These are phyloP conservation scores for Davidsoniella australis DNA, from an alignment of 2,329 filamentous ascomycete genomes.

Conservation along the genomic window DNA sequence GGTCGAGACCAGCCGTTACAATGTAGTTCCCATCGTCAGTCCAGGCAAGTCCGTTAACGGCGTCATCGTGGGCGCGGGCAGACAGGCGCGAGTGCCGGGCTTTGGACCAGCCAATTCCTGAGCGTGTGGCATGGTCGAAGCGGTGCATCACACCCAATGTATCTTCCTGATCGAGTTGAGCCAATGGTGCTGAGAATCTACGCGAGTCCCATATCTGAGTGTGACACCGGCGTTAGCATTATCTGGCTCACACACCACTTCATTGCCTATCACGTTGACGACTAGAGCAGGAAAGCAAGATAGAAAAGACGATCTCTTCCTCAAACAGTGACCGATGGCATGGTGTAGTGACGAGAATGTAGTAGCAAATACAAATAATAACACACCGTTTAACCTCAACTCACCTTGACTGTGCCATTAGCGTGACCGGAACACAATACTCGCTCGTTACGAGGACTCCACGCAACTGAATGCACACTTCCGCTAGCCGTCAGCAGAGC, in stretches of 20 bases:
- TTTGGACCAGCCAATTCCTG: slow-evolving; percentile 18
- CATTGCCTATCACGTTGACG: background rate
- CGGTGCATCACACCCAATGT: slow-evolving; percentile 45
- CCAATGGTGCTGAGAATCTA: slow-evolving; percentile 58
- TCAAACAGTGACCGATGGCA: no score
- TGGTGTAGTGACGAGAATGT: background rate
- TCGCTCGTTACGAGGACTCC: slow-evolving; percentile 69
- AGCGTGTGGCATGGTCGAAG: slow-evolving; percentile 20
- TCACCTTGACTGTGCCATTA: slow-evolving; percentile 49
- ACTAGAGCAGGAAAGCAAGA: no score
- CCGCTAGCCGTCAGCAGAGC: slow-evolving; percentile 52
- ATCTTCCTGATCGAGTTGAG: slow-evolving; percentile 70
- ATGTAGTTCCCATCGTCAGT: slow-evolving; percentile 62
- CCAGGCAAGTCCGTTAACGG: slow-evolving; percentile 76
- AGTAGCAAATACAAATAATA: background rate
- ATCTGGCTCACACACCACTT: no score
- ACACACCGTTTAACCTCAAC: background rate
- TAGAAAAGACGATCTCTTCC: no score
- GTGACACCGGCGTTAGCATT: no score
- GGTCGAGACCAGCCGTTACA: slow-evolving; percentile 67
- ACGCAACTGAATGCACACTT: slow-evolving; percentile 51
- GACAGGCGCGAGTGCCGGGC: slow-evolving; percentile 28
- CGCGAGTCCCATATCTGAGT: slow-evolving; percentile 74
- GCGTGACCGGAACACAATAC: slow-evolving; percentile 69
- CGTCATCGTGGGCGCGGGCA: slow-evolving; percentile 56